phyloP scores from a whole-genome alignment of 2,329 filamentous ascomycete species.

The Fusarium sp. region DNA sequence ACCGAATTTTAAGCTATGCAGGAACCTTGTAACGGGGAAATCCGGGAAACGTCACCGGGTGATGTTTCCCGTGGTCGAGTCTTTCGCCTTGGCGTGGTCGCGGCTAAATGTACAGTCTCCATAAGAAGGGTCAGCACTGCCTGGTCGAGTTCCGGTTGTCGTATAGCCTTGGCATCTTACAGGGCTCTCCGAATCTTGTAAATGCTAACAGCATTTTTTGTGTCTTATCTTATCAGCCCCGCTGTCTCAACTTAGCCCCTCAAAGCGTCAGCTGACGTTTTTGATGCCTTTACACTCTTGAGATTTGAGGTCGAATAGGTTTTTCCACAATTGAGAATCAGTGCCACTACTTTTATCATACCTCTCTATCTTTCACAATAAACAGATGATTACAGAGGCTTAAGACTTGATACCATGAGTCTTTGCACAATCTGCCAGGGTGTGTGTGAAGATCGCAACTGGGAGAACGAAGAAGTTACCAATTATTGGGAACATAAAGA shows the following conservation, averaged over 20 bases:
- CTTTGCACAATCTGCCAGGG: neutral
- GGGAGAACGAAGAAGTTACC: neutral
- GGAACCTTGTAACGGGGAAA: too few relatives aligned
- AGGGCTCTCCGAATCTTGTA: too few relatives aligned
- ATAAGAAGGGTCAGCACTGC: accelerated
- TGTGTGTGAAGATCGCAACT: neutral
- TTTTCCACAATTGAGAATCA: neutral
- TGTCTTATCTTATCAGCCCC: neutral
- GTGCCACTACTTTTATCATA: neutral
- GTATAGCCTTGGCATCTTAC: too few relatives aligned
- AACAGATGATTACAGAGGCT: too few relatives aligned
- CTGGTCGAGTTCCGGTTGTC: too few relatives aligned
- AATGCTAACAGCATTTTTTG: too few relatives aligned
- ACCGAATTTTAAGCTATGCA: accelerated
- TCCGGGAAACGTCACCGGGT: too few relatives aligned
- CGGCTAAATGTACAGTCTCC: too few relatives aligned
- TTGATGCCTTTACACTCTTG: neutral
- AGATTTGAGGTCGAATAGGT: neutral
- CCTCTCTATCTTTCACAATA: neutral
- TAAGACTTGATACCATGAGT: neutral
- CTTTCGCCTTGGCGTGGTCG: too few relatives aligned
- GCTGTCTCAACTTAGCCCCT: neutral
- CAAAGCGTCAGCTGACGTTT: neutral
- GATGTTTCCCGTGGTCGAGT: too few relatives aligned
- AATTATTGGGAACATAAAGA: too few relatives aligned